Percentiles rank a stretch among this genome's conserved stretches.
Conservation (phyloP, 306 rosid genomes). For the Fragaria ananassa region DNA sequence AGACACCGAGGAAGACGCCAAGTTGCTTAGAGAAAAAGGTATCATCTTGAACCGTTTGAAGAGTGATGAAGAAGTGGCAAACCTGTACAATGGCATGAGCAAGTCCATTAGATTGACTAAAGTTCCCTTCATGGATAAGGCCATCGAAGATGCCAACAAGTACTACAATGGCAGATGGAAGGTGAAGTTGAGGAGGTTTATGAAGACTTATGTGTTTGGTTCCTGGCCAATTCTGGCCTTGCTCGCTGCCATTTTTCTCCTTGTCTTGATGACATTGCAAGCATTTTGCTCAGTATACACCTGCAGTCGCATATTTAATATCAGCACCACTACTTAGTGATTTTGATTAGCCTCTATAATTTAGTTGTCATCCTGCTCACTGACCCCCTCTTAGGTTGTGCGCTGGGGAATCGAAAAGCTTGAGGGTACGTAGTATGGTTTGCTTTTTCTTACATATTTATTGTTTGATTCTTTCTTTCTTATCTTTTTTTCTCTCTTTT, state of each 20-base stretch:
- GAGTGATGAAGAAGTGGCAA: constrained; percentile 60
- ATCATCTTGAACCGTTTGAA: constrained; percentile 58
- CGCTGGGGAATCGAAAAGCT: not conserved
- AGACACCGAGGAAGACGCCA: constrained; percentile 61
- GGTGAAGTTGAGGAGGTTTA: constrained; percentile 44
- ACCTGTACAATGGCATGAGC: constrained; percentile 72
- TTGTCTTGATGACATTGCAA: constrained; percentile 33
- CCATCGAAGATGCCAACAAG: constrained; percentile 72
- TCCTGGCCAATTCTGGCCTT: constrained; percentile 65
- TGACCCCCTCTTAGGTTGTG: not conserved
- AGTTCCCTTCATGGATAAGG: constrained; percentile 62
- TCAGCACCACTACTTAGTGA: not conserved
- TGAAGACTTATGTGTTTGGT: constrained; percentile 49
- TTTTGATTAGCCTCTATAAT: not conserved
- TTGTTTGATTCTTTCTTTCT: not conserved
- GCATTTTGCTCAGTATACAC: constrained; percentile 30
- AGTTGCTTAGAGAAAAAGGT: constrained; percentile 49
- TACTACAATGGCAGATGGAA: constrained; percentile 50
- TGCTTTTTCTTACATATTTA: not conserved
- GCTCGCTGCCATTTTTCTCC: constrained; percentile 46
- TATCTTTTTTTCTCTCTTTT: not conserved
- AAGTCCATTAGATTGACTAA: constrained; percentile 58
- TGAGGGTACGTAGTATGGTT: not conserved
- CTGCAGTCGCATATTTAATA: constrained; percentile 18
- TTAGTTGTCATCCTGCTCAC: not conserved